phyloP scores from a whole-genome alignment of 495 filamentous ascomycete species.

The Geopyxis carbonaria region DNA sequence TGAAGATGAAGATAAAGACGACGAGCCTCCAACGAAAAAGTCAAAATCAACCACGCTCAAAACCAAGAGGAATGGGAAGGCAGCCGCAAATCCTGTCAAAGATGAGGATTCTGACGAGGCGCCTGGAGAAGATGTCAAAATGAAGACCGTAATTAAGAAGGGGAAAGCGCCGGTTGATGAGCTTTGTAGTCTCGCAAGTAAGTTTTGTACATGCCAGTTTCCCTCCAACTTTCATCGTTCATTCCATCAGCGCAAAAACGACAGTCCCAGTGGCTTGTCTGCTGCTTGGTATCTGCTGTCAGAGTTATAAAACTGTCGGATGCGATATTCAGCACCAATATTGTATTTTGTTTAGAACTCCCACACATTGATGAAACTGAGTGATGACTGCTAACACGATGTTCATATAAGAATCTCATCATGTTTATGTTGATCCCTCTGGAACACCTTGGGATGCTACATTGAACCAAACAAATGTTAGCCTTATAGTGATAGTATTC shows the following conservation, averaged over 20 bases:
- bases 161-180: constrained; percentile 35
- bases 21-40: constrained; percentile 28
- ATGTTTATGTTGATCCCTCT: constrained; percentile 46
- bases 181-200: constrained; percentile 18
- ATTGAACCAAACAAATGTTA: constrained; percentile 39
- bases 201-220: too few species aligned
- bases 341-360: too few species aligned
- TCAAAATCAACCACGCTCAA: constrained; percentile 26
- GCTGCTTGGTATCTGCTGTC: too few species aligned
- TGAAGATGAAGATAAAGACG: constrained; percentile 13
- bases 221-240: too few species aligned
- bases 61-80: constrained; percentile 13
- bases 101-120: constrained; percentile 29
- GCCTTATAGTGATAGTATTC: not conserved
- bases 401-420: constrained; percentile 23
- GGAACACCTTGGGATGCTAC: constrained; percentile 50
- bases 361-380: too few species aligned
- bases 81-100: constrained; percentile 2
- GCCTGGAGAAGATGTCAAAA: constrained; percentile 31
- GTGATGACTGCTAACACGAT: too few species aligned
- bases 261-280: too few species aligned
- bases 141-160: constrained; percentile 32
- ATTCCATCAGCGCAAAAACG: too few species aligned
- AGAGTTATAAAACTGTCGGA: too few species aligned
- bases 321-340: too few species aligned